These are phyloP conservation scores for Botryotinia globosa DNA, from an alignment of 2,329 filamentous ascomycete species.

Conservation along the genomic window DNA sequence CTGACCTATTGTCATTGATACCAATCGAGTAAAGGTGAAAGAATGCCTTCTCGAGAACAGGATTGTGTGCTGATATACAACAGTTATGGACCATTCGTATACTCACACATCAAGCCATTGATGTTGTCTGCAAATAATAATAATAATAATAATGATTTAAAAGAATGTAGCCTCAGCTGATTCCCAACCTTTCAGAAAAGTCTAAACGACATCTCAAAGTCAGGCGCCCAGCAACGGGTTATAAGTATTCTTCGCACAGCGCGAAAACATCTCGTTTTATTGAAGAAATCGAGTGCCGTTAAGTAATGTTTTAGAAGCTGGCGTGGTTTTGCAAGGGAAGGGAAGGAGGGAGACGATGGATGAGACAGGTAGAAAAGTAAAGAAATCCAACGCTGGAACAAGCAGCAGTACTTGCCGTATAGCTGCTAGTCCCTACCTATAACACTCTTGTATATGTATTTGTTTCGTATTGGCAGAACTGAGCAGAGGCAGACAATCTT, in stretches of 20 bases:
- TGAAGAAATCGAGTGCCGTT: conserved; percentile 22
- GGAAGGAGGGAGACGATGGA: neutral
- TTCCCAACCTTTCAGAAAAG: conserved; percentile 64
- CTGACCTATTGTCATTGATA: neutral
- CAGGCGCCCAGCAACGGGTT: conserved; percentile 71
- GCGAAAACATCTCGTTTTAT: conserved; percentile 61
- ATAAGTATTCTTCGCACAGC: conserved; percentile 62
- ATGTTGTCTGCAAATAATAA: neutral
- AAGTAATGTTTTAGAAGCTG: conserved; percentile 26
- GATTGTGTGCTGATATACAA: too few relatives aligned
- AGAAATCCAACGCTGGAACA: neutral
- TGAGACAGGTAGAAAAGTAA: neutral
- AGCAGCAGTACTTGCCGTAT: neutral
- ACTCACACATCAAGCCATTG: neutral
- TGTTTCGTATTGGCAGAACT: neutral
- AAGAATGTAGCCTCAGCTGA: conserved; percentile 66
- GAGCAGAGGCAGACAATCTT: neutral
- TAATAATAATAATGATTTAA: neutral
- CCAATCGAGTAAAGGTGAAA: neutral
- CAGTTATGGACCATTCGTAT: neutral
- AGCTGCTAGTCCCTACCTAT: neutral
- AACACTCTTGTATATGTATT: neutral
- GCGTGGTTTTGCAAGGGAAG: conserved; percentile 9
- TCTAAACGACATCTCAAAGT: conserved; percentile 63
- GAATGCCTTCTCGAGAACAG: too few relatives aligned